A percentile compares a stretch with the other conserved stretches of the same genome.
phyloP scores from a whole-genome alignment of 1,284 basidiomycete genomes.

The Heterobasidion parviporum region DNA sequence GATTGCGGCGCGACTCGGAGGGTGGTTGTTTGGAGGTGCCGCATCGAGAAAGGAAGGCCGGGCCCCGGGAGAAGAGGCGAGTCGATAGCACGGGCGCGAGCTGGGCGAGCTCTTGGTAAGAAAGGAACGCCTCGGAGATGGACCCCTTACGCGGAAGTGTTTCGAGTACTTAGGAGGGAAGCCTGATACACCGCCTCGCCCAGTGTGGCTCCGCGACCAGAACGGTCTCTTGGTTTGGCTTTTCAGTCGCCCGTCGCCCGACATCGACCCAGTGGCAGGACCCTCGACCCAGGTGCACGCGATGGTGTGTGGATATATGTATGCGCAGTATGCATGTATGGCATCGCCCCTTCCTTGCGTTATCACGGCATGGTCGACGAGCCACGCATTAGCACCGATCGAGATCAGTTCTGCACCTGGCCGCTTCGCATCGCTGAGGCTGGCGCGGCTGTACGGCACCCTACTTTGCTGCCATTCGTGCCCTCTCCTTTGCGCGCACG shows the following conservation, averaged over 20 bases:
- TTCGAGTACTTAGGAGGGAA: neutral
- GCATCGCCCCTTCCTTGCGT: no score
- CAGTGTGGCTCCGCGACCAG: neutral
- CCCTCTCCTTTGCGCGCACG: no score
- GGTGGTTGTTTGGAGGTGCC: conserved; percentile 9
- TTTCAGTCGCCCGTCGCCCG: no score
- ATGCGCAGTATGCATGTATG: no score
- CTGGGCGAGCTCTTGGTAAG: neutral
- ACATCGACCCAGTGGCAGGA: no score
- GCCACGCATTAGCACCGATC: neutral
- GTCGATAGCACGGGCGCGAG: neutral
- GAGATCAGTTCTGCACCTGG: neutral
- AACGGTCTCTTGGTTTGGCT: neutral
- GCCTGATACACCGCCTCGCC: neutral
- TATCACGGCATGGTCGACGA: neutral
- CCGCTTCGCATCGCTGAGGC: no score
- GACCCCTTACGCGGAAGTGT: neutral
- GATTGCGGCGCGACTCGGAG: conserved; percentile 17
- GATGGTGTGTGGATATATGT: no score
- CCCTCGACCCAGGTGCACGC: no score
- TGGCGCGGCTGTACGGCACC: no score
- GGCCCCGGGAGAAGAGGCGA: neutral
- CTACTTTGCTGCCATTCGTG: no score
- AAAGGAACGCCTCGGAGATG: neutral
- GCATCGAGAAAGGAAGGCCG: conserved; percentile 4